Evolutionary conservation across 2,329 filamentous ascomycete genomes (phyloP).

Genomic region (Coccinonectria pachysandricola): DNA sequence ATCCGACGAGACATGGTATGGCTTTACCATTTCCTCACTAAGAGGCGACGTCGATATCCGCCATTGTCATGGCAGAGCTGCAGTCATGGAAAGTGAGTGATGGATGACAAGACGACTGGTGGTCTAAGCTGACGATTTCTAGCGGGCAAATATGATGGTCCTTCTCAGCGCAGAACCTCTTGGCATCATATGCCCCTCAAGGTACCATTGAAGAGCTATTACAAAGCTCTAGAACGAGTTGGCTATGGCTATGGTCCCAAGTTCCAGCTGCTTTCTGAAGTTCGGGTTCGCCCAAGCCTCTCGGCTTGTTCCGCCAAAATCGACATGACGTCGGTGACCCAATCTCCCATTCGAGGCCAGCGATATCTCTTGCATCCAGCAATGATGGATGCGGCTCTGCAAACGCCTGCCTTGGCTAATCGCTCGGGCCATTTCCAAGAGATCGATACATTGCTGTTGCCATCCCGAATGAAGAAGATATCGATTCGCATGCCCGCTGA

Average conservation of each 20-base stretch:
- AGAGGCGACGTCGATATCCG: conserved; percentile 15
- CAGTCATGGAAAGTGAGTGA: conserved; percentile 9
- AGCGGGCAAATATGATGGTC: conserved; percentile 1
- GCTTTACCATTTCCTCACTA: conserved; percentile 15
- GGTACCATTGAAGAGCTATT: conserved; percentile 14
- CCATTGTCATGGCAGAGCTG: conserved; percentile 11
- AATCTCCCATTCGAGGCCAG: conserved; percentile 12
- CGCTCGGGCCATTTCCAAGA: conserved; percentile 14
- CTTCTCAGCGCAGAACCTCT: conserved; percentile 7
- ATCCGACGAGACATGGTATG: conserved; percentile 12
- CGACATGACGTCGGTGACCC: conserved; percentile 8
- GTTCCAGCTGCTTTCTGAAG: conserved; percentile 14
- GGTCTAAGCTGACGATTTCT: conserved; percentile 2
- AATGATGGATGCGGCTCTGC: conserved; percentile 16
- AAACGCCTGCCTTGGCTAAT: conserved; percentile 13
- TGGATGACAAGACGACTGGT: background rate
- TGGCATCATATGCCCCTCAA: conserved; percentile 14
- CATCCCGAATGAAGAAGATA: conserved; percentile 13
- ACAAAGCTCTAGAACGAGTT: conserved; percentile 13
- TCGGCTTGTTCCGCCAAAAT: conserved; percentile 14
- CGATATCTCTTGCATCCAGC: conserved; percentile 14
- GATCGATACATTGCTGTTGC: conserved; percentile 12
- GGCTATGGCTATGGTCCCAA: conserved; percentile 16
- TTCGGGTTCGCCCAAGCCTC: conserved; percentile 11
- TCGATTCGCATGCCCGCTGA: conserved; percentile 13